Percentiles rank a stretch among this genome's conserved stretches.
These are phyloP conservation scores for Malassezia slooffiae DNA, from an alignment of 1,284 basidiomycete species.

Conservation along the genomic window DNA sequence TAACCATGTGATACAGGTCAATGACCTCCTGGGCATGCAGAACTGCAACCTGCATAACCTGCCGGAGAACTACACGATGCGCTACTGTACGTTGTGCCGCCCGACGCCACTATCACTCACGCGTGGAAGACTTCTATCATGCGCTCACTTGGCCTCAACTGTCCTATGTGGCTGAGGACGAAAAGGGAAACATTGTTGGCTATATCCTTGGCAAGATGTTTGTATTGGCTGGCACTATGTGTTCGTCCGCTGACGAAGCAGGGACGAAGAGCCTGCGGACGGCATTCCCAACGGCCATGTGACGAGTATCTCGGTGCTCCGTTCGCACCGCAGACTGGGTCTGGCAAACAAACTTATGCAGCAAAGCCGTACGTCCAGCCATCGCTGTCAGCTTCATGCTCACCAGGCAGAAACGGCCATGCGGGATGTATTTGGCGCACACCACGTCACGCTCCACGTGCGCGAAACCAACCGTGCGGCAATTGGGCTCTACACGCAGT, in stretches of 20 bases:
- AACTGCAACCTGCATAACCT: conserved; percentile 45
- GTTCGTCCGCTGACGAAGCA: conserved; percentile 1
- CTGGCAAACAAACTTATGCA: conserved; percentile 45
- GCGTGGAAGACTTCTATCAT: conserved; percentile 80
- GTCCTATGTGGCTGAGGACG: conserved; percentile 85
- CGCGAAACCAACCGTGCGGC: conserved; percentile 44
- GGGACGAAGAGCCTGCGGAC: conserved; percentile 44
- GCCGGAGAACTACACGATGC: conserved; percentile 45
- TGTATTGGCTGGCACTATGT: conserved; percentile 1
- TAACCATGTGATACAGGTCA: conserved; percentile 19
- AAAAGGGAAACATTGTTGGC: conserved; percentile 76
- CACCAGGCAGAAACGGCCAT: conserved; percentile 34
- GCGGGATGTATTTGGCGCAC: conserved; percentile 41
- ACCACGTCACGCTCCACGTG: conserved; percentile 43
- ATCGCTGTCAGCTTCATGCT: not conserved
- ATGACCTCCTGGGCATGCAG: conserved; percentile 44
- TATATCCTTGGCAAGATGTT: conserved; percentile 88
- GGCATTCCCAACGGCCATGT: conserved; percentile 46
- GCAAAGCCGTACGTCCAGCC: conserved; percentile 42
- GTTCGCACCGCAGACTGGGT: conserved; percentile 39
- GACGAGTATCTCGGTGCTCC: conserved; percentile 42
- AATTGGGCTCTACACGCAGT: conserved; percentile 41
- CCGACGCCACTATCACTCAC: not conserved
- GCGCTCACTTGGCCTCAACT: conserved; percentile 82
- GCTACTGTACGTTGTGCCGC: conserved; percentile 26